These are phyloP conservation scores for Colletotrichum sidae DNA, from an alignment of 2,329 filamentous ascomycete genomes.

Conservation along the genomic window DNA sequence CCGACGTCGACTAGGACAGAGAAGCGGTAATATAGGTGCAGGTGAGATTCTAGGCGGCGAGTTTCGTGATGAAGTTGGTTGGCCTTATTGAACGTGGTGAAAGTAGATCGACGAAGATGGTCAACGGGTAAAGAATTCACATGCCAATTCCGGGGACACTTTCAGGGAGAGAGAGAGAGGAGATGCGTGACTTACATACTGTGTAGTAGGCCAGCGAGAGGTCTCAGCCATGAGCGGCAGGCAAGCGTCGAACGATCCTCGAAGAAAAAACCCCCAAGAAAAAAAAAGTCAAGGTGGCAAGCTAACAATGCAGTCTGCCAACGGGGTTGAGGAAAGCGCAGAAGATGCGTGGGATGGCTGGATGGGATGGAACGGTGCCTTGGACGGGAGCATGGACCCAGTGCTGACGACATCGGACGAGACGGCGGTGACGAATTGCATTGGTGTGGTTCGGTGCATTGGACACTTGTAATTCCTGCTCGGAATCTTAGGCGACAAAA, in stretches of 20 bases:
- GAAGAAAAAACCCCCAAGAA: neutral
- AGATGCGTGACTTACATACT: neutral
- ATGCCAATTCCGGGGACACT: constrained; percentile 4
- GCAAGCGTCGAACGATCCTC: too few species aligned
- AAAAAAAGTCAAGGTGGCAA: constrained; percentile 7
- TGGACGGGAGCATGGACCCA: neutral
- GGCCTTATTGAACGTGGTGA: constrained; percentile 5
- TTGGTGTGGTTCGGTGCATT: neutral
- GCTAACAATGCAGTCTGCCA: neutral
- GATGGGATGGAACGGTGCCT: constrained; percentile 6
- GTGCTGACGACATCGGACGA: constrained; percentile 33
- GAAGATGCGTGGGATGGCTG: constrained; percentile 9
- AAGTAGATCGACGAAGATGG: neutral
- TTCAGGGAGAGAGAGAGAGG: constrained; percentile 1
- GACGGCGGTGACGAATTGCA: constrained; percentile 25
- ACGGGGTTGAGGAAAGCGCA: neutral
- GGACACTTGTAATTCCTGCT: too few species aligned
- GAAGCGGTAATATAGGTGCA: too few species aligned
- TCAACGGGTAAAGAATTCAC: constrained; percentile 13
- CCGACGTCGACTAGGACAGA: too few species aligned
- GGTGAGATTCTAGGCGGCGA: neutral
- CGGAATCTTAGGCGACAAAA: too few species aligned
- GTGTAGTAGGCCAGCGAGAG: neutral
- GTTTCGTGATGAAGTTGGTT: constrained; percentile 1
- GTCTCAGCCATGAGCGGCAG: too few species aligned